Conservation (phyloP, 495 filamentous ascomycete genomes). For the Lasiosphaeria ovina region DNA sequence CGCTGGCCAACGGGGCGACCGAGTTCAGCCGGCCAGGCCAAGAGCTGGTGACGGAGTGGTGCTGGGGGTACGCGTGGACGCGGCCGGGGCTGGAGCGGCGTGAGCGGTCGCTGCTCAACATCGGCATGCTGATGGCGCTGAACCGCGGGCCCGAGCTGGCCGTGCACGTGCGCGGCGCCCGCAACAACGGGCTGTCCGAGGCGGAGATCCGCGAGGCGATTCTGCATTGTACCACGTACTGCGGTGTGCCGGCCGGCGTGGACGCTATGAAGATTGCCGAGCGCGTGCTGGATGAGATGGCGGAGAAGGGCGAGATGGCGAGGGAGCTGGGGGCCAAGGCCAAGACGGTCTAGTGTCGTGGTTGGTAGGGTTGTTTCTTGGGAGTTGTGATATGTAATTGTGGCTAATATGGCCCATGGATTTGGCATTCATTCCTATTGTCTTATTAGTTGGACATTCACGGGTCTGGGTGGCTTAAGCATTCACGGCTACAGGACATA, state of each 20-base stretch:
- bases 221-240: slow-evolving; percentile 53
- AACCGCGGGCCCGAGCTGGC: slow-evolving; percentile 53
- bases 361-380: too few relatives aligned
- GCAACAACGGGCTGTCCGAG: slow-evolving; percentile 52
- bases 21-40: slow-evolving; percentile 53
- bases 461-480: too few relatives aligned
- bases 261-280: slow-evolving; percentile 48
- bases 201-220: slow-evolving; percentile 56
- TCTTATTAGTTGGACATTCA: too few relatives aligned
- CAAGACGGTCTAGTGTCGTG: not conserved
- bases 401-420: too few relatives aligned
- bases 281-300: slow-evolving; percentile 39
- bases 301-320: slow-evolving; percentile 32
- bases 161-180: slow-evolving; percentile 52
- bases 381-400: too few relatives aligned
- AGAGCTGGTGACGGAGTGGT: slow-evolving; percentile 52
- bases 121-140: slow-evolving; percentile 53
- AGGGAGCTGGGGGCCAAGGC: slow-evolving; percentile 24
- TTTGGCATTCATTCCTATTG: too few relatives aligned
- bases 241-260: slow-evolving; percentile 56
- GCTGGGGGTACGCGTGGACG: slow-evolving; percentile 56
- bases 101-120: slow-evolving; percentile 53
- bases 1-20: slow-evolving; percentile 42
- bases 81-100: slow-evolving; percentile 54
- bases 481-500: too few relatives aligned